These are phyloP conservation scores for Colletotrichum cordylinicola DNA, from an alignment of 2,329 filamentous ascomycete genomes.

Conservation along the genomic window DNA sequence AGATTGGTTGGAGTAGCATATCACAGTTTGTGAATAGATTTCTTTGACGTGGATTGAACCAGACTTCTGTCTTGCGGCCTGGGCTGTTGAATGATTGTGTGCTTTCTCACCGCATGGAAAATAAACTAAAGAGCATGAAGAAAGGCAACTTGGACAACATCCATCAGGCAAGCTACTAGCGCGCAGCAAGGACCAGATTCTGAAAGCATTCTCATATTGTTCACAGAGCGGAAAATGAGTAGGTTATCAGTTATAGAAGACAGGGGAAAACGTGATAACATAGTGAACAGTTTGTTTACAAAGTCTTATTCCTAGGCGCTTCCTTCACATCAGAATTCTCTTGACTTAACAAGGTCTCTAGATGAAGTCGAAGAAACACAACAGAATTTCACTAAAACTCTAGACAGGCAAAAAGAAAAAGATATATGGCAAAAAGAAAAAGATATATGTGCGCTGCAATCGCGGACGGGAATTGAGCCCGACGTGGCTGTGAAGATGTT, in stretches of 20 bases:
- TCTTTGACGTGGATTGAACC: neutral
- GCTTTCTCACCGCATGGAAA: neutral
- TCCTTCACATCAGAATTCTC: neutral
- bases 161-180: neutral
- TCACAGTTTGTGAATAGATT: neutral
- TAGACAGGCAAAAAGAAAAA: neutral
- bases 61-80: neutral
- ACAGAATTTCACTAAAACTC: neutral
- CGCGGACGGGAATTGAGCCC: constrained; percentile 17
- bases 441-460: neutral
- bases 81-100: neutral
- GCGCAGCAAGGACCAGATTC: neutral
- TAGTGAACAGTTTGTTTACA: neutral
- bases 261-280: neutral
- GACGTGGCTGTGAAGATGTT: constrained; percentile 4
- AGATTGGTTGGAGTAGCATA: neutral
- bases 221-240: neutral
- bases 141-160: neutral
- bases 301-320: neutral
- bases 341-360: neutral
- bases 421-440: neutral
- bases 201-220: neutral
- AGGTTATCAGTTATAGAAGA: neutral
- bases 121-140: neutral
- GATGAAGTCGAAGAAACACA: neutral